Conservation (phyloP, 108 stramenopile genomes). For the Stephanodiscus triporus region DNA sequence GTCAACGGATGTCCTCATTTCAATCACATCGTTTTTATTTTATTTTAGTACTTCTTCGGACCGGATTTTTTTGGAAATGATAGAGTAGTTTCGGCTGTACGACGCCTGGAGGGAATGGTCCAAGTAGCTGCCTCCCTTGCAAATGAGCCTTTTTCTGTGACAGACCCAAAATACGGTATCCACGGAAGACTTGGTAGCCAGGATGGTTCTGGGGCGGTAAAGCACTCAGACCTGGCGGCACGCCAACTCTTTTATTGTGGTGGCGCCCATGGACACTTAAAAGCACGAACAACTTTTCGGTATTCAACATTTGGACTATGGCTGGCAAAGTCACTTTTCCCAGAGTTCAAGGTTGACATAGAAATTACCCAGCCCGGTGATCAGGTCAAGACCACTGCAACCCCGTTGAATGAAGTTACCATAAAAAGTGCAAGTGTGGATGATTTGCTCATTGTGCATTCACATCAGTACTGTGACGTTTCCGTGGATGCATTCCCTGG, state of each 20-base stretch:
- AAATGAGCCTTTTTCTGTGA: constrained; percentile 15
- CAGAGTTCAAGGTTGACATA: constrained; percentile 23
- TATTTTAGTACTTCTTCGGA: constrained; percentile 31
- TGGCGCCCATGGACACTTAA: constrained; percentile 18
- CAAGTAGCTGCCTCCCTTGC: constrained; percentile 23
- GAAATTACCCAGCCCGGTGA: constrained; percentile 4
- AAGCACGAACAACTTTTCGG: constrained; percentile 12
- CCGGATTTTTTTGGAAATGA: constrained; percentile 12
- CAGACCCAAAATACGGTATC: constrained; percentile 38
- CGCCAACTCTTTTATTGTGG: constrained; percentile 48
- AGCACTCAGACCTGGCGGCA: too few relatives aligned
- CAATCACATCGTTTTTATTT: background rate
- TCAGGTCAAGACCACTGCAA: constrained; percentile 16
- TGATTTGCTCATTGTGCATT: constrained; percentile 42
- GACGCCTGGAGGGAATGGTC: constrained; percentile 33
- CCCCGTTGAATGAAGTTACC: constrained; percentile 26
- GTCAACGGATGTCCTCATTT: background rate
- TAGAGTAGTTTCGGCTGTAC: constrained; percentile 17
- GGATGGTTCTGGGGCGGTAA: too few relatives aligned
- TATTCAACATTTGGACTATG: constrained; percentile 40
- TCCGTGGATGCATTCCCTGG: constrained; percentile 31
- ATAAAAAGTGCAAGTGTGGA: constrained; percentile 14
- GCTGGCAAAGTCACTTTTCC: constrained; percentile 31
- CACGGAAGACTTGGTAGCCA: constrained; percentile 21
- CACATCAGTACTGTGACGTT: constrained; percentile 39